Conservation (phyloP, 2,329 filamentous ascomycete genomes). For the Exophiala sp. region DNA sequence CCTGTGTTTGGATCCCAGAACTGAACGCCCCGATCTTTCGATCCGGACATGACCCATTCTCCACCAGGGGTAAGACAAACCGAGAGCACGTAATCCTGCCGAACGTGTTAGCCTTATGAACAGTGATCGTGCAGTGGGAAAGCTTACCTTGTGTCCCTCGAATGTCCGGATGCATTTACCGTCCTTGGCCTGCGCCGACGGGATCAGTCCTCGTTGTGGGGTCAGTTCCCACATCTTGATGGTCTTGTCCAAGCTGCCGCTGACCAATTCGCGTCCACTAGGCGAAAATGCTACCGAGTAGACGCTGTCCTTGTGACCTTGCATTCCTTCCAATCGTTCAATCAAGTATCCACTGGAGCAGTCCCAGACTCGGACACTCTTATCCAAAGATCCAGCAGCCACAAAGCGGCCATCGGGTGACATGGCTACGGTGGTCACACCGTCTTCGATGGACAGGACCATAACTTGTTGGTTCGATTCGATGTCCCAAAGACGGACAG, state of each 20-base stretch:
- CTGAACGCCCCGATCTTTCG: conserved; percentile 94
- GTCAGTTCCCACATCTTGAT: conserved; percentile 99
- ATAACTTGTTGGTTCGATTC: conserved; percentile 77
- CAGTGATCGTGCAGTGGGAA: not conserved
- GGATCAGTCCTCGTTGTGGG: conserved; percentile 63
- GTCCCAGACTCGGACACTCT: conserved; percentile 98
- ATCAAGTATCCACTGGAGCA: conserved; percentile 79
- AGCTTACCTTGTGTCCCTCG: conserved; percentile 82
- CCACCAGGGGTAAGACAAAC: conserved; percentile 93
- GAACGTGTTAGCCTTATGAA: conserved; percentile 19
- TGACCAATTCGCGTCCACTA: conserved; percentile 87
- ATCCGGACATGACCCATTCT: conserved; percentile 93
- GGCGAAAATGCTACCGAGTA: conserved; percentile 96
- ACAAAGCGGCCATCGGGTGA: conserved; percentile 93
- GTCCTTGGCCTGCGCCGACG: conserved; percentile 68
- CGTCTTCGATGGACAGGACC: conserved; percentile 89
- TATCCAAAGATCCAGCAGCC: conserved; percentile 90
- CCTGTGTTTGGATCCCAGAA: conserved; percentile 98
- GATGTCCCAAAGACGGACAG: conserved; percentile 94
- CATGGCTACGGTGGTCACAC: conserved; percentile 95
- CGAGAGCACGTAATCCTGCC: conserved; percentile 88
- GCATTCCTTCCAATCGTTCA: conserved; percentile 85
- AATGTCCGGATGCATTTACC: conserved; percentile 96
- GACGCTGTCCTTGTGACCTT: conserved; percentile 94
- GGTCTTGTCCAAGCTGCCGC: conserved; percentile 92